Evolutionary conservation across 192 early-diverging fungal species (phyloP), one percentile per base, ranked within the genome.

Genomic region (Coemansia reversa): DNA sequence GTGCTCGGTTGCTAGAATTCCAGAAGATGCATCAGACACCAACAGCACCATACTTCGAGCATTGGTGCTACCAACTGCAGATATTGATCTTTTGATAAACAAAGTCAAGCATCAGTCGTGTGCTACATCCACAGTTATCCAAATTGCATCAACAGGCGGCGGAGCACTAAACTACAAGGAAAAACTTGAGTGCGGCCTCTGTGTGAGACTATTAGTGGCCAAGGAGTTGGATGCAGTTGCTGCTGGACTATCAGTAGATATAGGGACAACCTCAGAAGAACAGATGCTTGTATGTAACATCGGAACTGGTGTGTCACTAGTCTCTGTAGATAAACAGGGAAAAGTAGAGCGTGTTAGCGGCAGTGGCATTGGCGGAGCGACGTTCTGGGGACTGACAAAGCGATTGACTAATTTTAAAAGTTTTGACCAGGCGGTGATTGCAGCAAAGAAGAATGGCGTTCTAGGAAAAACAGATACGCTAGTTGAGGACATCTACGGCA

Each of bases 401-500:
- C 68, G 69, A 47, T 57, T 81, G 73, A 81, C 78, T 25, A 30
- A 52, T 24, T 81, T 63, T 33, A 42, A 14, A 2, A 49, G 28
- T 55, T 81, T 81, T 65, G 48, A 67, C 49, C 48, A 60, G 1
- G 72, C 72, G 0, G 55, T 81, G 0, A 11, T 59, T 1, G 72
- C 64, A 0, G 61, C 60, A 7, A 42, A 51, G 28, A 22, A 28
- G 18, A 16, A 22, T 6, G 78, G 78, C 7, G 51, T 65, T 35
- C 48, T 69, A 16, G 62, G 66, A n/a, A 63, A 67, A 32, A 65
- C 55, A 5, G 78, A 81, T 30, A 66, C 66, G 7, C 69, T 81
- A 32, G 78, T 81, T 1, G 73, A 69, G 60, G 78, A 81, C 35
- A 75, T 81, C 32, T 81, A 81, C 53, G 78, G 78, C 0, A 58